phyloP scores from a whole-genome alignment of 2,329 filamentous ascomycete genomes.

The Fusarium sp. region DNA sequence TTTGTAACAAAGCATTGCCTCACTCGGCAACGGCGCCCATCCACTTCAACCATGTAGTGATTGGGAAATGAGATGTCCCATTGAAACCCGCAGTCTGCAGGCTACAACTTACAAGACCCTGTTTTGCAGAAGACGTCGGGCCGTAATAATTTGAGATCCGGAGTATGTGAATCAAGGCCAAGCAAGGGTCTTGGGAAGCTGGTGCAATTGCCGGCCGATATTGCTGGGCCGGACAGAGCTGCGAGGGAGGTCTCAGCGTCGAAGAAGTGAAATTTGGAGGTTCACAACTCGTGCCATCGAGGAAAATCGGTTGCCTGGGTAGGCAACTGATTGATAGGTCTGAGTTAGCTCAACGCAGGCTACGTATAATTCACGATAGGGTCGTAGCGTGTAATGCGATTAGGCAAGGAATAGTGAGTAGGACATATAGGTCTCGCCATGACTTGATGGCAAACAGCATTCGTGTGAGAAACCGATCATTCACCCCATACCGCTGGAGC shows the following conservation, averaged over 20 bases:
- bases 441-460: no score
- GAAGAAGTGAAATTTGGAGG: background rate
- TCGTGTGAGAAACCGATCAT: no score
- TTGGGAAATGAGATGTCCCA: background rate
- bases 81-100: background rate
- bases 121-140: background rate
- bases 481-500: no score
- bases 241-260: background rate
- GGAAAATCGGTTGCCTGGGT: no score
- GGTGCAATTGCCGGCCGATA: background rate
- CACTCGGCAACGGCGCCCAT: background rate
- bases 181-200: background rate
- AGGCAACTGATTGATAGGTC: no score
- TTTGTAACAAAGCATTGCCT: background rate
- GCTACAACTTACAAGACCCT: background rate
- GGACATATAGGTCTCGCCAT: no score
- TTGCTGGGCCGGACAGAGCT: background rate
- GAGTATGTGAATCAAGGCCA: background rate
- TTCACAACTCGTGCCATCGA: background rate
- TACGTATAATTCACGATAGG: no score
- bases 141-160: background rate
- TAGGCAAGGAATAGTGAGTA: no score
- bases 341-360: no score
- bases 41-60: background rate
- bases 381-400: no score